Evolutionary conservation across 2,329 filamentous ascomycete species (phyloP).

Genomic region (Coniochaeta ligniaria): DNA sequence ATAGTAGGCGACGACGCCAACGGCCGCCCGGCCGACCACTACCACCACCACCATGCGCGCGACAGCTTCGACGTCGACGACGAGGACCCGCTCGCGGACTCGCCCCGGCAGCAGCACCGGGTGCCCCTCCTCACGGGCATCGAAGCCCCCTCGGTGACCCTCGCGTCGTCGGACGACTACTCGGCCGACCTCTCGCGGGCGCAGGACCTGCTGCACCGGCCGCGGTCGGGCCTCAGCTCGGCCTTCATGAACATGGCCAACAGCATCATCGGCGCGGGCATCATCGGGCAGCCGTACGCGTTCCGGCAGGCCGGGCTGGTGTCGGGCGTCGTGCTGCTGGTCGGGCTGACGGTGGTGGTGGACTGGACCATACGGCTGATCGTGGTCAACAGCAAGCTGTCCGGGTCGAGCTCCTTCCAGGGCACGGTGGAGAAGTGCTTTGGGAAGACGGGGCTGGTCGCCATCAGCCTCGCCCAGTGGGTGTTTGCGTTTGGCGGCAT

Average conservation of each 20-base stretch:
- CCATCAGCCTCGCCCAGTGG: constrained; percentile 89
- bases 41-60: constrained; percentile 14
- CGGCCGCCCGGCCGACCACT: constrained; percentile 6
- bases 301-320: constrained; percentile 84
- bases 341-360: constrained; percentile 73
- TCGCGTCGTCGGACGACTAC: constrained; percentile 44
- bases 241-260: constrained; percentile 99
- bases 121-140: constrained; percentile 74
- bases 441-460: constrained; percentile 77
- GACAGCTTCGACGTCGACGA: constrained; percentile 22
- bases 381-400: constrained; percentile 95
- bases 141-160: constrained; percentile 67
- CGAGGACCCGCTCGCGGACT: constrained; percentile 21
- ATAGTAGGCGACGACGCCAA: constrained; percentile 21
- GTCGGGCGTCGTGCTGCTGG: constrained; percentile 70
- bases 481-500: constrained; percentile 98
- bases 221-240: constrained; percentile 76
- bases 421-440: constrained; percentile 95
- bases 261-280: constrained; percentile 79
- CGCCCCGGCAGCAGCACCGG: constrained; percentile 36
- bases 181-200: constrained; percentile 40
- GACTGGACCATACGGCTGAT: constrained; percentile 98
- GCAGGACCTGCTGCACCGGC: constrained; percentile 52
- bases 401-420: constrained; percentile 89
- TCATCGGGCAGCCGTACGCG: constrained; percentile 89